Conservation (phyloP, 805 yeast genomes). For the Candida quercuum region DNA sequence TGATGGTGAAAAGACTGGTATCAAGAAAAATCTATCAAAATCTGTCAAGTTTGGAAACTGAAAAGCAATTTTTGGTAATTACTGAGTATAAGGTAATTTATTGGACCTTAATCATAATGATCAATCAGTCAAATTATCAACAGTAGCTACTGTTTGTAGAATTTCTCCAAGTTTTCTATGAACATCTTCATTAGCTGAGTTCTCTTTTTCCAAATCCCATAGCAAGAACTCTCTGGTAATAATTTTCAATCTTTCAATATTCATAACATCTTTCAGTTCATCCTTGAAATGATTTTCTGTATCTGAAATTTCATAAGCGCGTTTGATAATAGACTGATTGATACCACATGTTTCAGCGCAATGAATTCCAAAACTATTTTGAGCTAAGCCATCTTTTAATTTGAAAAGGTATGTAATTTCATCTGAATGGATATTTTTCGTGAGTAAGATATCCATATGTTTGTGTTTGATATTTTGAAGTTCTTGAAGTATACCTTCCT, state of each 20-base stretch:
- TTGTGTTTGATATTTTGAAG: conserved; percentile 25
- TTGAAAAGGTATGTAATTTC: conserved; percentile 30
- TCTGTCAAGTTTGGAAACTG: conserved; percentile 57
- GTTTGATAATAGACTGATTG: conserved; percentile 21
- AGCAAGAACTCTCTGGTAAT: conserved; percentile 13
- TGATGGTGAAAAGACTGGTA: conserved; percentile 95
- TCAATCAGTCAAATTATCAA: too few relatives aligned
- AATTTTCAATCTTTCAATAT: conserved; percentile 7
- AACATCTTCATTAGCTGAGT: background rate
- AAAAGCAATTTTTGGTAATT: too few relatives aligned
- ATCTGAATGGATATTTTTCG: background rate
- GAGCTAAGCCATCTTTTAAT: conserved; percentile 27
- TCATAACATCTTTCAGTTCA: conserved; percentile 5
- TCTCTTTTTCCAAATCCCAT: conserved; percentile 16
- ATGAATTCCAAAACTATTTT: conserved; percentile 31
- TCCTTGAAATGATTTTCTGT: conserved; percentile 7
- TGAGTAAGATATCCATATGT: conserved; percentile 29
- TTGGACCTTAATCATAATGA: too few relatives aligned
- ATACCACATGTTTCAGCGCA: conserved; percentile 39
- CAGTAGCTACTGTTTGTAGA: background rate
- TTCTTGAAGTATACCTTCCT: conserved; percentile 17
- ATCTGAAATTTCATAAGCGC: conserved; percentile 27
- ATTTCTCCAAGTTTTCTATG: conserved; percentile 1
- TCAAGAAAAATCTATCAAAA: conserved; percentile 87
- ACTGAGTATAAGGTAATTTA: too few relatives aligned